phyloP scores from a whole-genome alignment of 352 stramenopile genomes.

The Thalassiosira livingstoniorum region DNA sequence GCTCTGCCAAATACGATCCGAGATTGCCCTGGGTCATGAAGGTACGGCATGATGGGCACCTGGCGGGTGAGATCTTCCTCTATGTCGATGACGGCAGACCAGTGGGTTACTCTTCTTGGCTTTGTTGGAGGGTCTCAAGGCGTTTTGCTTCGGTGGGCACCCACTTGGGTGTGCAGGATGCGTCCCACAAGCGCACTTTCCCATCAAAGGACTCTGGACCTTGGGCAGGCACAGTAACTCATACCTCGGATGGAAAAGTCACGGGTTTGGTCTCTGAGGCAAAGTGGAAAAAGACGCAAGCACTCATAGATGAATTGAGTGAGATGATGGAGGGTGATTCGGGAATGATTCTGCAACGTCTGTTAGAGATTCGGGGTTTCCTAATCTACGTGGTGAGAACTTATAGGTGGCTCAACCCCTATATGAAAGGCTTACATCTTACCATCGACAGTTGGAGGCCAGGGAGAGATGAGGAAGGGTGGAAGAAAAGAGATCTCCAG shows the following conservation, averaged over 20 bases:
- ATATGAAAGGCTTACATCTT: constrained; percentile 59
- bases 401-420: constrained; percentile 40
- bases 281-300: not conserved
- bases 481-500: constrained; percentile 11
- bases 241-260: not conserved
- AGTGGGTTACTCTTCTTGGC: not conserved
- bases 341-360: not conserved
- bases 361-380: constrained; percentile 53
- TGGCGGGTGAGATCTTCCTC: constrained; percentile 35
- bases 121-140: constrained; percentile 21
- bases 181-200: constrained; percentile 45
- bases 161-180: constrained; percentile 56
- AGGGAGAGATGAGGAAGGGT: constrained; percentile 38
- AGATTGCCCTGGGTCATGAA: constrained; percentile 48
- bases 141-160: not conserved
- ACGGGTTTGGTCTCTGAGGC: not conserved
- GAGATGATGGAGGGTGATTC: not conserved
- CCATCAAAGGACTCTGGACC: constrained; percentile 35
- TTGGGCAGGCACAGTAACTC: constrained; percentile 48
- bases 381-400: constrained; percentile 45
- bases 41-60: constrained; percentile 1
- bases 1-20: constrained; percentile 41
- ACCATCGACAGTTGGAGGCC: constrained; percentile 54
- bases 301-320: not conserved
- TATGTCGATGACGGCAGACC: constrained; percentile 52